phyloP scores from a whole-genome alignment of 2,329 filamentous ascomycete species.

The Botryotinia calthae region DNA sequence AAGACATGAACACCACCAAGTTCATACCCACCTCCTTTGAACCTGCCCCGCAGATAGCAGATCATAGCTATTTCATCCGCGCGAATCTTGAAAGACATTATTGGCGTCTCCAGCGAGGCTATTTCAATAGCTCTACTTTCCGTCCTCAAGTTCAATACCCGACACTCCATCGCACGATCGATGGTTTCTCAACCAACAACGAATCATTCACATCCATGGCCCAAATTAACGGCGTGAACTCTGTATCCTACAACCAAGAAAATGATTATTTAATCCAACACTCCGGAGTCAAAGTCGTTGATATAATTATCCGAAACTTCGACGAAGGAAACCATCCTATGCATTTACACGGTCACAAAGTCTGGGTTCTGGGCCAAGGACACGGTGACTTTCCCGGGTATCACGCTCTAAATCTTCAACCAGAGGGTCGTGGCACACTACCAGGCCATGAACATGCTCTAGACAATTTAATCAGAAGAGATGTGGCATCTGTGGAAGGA shows the following conservation, averaged over 20 bases:
- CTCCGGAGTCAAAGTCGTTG: constrained; percentile 58
- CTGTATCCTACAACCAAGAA: constrained; percentile 45
- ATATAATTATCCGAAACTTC: constrained; percentile 74
- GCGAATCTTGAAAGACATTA: constrained; percentile 59
- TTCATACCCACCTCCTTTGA: constrained; percentile 47
- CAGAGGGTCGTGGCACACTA: constrained; percentile 32
- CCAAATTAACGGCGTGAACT: constrained; percentile 50
- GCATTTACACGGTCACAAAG: constrained; percentile 74
- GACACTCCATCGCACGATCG: constrained; percentile 50
- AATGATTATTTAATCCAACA: constrained; percentile 62
- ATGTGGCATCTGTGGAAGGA: constrained; percentile 52
- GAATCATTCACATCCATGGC: constrained; percentile 47
- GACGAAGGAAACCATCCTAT: constrained; percentile 70
- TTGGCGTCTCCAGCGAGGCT: constrained; percentile 57
- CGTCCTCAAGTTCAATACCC: constrained; percentile 49
- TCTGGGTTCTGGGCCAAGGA: constrained; percentile 59
- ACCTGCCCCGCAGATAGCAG: constrained; percentile 47
- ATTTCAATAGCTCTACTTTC: constrained; percentile 57
- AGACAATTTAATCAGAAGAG: constrained; percentile 48
- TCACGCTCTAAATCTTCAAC: constrained; percentile 41
- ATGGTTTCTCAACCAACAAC: constrained; percentile 45
- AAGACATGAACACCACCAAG: constrained; percentile 42
- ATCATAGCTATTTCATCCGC: constrained; percentile 53
- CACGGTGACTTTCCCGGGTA: constrained; percentile 59
- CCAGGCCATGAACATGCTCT: constrained; percentile 40